Evolutionary conservation across 306 rosid species (phyloP).

Genomic region (Delonix regia): DNA sequence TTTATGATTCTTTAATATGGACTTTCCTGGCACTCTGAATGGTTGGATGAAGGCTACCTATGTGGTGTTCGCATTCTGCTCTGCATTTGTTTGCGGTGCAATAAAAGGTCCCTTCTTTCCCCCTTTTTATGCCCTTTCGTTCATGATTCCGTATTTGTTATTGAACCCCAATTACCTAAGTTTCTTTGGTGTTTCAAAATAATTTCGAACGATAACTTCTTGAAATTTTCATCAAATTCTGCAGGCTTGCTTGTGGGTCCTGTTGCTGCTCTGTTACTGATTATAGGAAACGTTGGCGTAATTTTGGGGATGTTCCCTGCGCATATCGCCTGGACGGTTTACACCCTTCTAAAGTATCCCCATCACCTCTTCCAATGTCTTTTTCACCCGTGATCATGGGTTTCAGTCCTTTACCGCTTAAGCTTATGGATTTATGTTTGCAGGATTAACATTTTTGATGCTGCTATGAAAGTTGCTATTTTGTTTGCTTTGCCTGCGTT

Average conservation of each 20-base stretch:
- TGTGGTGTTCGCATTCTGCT: constrained; percentile 66
- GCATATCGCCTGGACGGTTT: constrained; percentile 80
- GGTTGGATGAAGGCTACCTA: constrained; percentile 52
- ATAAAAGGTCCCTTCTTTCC: constrained; percentile 62
- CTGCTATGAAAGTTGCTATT: constrained; percentile 68
- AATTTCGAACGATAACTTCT: constrained; percentile 35
- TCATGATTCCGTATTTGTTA: neutral
- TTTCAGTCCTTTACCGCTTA: constrained; percentile 5
- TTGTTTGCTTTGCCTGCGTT: constrained; percentile 72
- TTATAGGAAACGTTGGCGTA: constrained; percentile 70
- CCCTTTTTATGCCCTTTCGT: constrained; percentile 16
- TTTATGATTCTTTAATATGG: constrained; percentile 44
- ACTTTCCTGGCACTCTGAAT: constrained; percentile 38
- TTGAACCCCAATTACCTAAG: constrained; percentile 6
- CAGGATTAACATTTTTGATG: constrained; percentile 68
- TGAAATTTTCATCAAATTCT: constrained; percentile 34
- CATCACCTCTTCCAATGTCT: neutral
- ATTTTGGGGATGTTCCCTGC: constrained; percentile 74
- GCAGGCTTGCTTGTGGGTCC: constrained; percentile 82
- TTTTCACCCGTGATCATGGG: neutral
- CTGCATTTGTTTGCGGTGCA: constrained; percentile 71
- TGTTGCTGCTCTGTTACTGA: constrained; percentile 64
- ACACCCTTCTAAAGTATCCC: constrained; percentile 61
- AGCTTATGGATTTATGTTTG: constrained; percentile 27
- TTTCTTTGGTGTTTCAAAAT: constrained; percentile 4